Conservation (phyloP, 2,329 filamentous ascomycete species). For the Cytospora schulzeri region DNA sequence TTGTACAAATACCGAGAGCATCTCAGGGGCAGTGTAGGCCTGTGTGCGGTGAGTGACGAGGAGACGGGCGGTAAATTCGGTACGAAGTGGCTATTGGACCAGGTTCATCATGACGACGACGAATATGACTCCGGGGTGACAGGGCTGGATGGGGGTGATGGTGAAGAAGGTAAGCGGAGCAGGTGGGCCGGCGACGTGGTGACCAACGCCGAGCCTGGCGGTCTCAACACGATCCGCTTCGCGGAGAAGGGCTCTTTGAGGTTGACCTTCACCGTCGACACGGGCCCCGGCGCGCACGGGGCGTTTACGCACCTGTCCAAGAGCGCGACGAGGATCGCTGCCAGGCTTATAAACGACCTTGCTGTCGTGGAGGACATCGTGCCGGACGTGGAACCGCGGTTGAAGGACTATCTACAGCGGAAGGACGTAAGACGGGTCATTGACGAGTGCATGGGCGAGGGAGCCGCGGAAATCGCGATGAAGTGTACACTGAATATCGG, state of each 20-base stretch:
- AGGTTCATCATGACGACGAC: constrained; percentile 34
- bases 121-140: constrained; percentile 30
- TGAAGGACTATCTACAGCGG: constrained; percentile 36
- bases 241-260: constrained; percentile 46
- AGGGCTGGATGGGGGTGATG: background rate
- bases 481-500: constrained; percentile 44
- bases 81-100: constrained; percentile 39
- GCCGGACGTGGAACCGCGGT: constrained; percentile 20
- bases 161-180: constrained; percentile 32
- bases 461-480: constrained; percentile 37
- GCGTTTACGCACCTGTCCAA: constrained; percentile 43
- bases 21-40: constrained; percentile 31
- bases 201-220: constrained; percentile 43
- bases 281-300: constrained; percentile 39
- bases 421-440: constrained; percentile 36
- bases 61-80: constrained; percentile 44
- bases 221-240: constrained; percentile 41
- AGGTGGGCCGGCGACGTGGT: constrained; percentile 43
- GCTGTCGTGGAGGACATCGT: constrained; percentile 22
- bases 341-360: constrained; percentile 9
- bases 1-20: constrained; percentile 32
- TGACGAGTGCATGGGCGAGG: constrained; percentile 41
- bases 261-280: constrained; percentile 39
- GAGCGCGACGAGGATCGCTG: constrained; percentile 41
- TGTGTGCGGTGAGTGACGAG: constrained; percentile 43